Conservation (phyloP, 1,284 basidiomycete species). For the Pyrrhoderma lamaoense region DNA sequence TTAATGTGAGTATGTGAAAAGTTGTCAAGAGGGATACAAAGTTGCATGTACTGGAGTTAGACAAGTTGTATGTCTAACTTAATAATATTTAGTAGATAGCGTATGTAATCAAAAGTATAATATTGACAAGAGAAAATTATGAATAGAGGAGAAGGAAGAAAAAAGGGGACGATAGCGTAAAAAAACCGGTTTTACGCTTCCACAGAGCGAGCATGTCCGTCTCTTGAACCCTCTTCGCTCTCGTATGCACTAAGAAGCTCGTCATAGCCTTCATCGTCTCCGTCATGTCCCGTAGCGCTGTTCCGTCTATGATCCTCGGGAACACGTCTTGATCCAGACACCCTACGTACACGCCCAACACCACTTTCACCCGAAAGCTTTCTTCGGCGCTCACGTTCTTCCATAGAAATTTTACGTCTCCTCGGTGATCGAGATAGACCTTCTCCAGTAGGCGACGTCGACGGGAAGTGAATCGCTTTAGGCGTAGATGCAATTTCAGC, state of each 20-base stretch:
- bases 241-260: slow-evolving; percentile 72
- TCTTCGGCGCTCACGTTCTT: slow-evolving; percentile 28
- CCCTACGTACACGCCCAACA: slow-evolving; percentile 34
- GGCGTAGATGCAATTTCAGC: slow-evolving; percentile 48
- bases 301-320: slow-evolving; percentile 26
- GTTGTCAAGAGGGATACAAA: neutral
- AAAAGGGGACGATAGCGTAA: neutral
- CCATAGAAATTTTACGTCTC: slow-evolving; percentile 27
- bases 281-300: slow-evolving; percentile 56
- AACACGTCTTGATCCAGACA: slow-evolving; percentile 26
- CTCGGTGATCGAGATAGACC: slow-evolving; percentile 20
- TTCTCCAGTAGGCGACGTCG: slow-evolving; percentile 24
- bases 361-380: slow-evolving; percentile 39
- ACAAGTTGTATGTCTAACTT: too few relatives aligned
- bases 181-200: neutral
- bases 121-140: neutral
- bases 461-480: slow-evolving; percentile 39
- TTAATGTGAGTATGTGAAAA: neutral
- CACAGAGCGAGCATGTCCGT: slow-evolving; percentile 14
- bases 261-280: slow-evolving; percentile 72
- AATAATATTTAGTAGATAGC: too few relatives aligned
- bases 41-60: neutral
- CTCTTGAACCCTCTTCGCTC: slow-evolving; percentile 47
- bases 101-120: too few relatives aligned
- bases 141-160: slow-evolving; percentile 1